Base-by-base conservation (phyloP, 2,329 filamentous ascomycete species). In the Ceratocystis colombiana region DNA sequence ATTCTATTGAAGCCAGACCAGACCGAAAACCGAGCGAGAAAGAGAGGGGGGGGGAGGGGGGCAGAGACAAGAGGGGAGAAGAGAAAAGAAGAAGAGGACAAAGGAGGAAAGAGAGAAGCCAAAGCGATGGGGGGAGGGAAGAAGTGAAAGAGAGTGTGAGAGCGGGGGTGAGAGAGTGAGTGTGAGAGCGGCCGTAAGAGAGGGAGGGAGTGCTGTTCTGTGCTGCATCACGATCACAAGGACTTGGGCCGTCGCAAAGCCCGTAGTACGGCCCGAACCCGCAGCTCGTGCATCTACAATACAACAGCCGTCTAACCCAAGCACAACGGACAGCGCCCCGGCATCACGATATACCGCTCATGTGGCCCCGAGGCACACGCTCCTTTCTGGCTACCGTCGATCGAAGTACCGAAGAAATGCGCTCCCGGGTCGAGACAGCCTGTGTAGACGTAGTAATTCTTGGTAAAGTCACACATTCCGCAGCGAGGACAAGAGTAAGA, bases 381-480 rank as follows among this genome's bases (percentile, higher is more conserved):
- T 41, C 79, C 75, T 67, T 84, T 80, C 69, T 79, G 80, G 72
- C 78, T 83, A 66, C 86, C 87, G 71, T 90, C 88, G 64, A 86
- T 78, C 1, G 84, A 84, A 1, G 85, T 89, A 69, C 83, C 80
- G 74, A 88, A 86, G 75, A 89, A 89, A 74, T 90, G 88, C 17
- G 82, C 79, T 50, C 83, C 84, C 0, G 87, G 87, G 72, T 89
- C 85, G 66, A 80, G 75, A 72, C 88, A 90, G 55, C 83, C 80
- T 67, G 85, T 85, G 76, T 89, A 90, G 74, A 90, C 86, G 76
- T 89, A 89, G 74, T 87, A 90, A 75, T 89, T 89, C 72, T 87
- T 88, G 72, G 84, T 87, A 72, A 86, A 88, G 73, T 84, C 79
- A 73, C 82, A 84, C 82, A 84, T 83, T 68, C 33, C 77, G 72